Evolutionary conservation across 257 asterid species (phyloP), one percentile per base, ranked within the genome.

Genomic region (Solanum clarkiae): DNA sequence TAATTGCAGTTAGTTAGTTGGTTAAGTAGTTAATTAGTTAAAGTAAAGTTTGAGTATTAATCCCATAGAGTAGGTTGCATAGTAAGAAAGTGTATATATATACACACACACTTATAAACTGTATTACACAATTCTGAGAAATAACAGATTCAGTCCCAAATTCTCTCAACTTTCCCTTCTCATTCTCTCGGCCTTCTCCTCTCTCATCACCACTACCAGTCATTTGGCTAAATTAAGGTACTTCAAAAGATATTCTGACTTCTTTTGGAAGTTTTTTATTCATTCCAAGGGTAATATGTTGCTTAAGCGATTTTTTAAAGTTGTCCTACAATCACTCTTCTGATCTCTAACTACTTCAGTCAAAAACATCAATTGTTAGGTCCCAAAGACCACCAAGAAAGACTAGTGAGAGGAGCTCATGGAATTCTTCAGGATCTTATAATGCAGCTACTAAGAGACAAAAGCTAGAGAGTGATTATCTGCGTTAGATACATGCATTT

Each of bases 381-480:
- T 69, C 81, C 32, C 57, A 10, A 66, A 84, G 70, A 57, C 56
- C 70, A 69, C 54, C 45, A 12, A 69, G 10, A 40, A 53, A 84
- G 7, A 9, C 16, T 0, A 82, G 51, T 20, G 56, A 10, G 71
- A 54, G 80, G 51, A 69, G 66, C 53, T 56, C 79, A 44, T 55
- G 63, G 80, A 84, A 70, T 69, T 84, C 81, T 29, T 66, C 69
- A 26, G 56, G 40, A 69, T 54, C 49, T 51, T 72, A 69, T 18
- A 84, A 69, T 69, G 10, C 20, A 51, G 86, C 86, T 29, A 54
- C 82, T 57, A 84, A 84, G 54, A 69, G 86, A 69, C 86, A 69
- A 84, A 69, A 84, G 68, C 86, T 84, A 13, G 81, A 84, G 66
- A 54, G 68, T 54, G 86, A 81, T 36, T 84, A 84, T 74, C 55